Evolutionary conservation across 495 filamentous ascomycete genomes (phyloP).

Genomic region (Mycothermus thermophilus): DNA sequence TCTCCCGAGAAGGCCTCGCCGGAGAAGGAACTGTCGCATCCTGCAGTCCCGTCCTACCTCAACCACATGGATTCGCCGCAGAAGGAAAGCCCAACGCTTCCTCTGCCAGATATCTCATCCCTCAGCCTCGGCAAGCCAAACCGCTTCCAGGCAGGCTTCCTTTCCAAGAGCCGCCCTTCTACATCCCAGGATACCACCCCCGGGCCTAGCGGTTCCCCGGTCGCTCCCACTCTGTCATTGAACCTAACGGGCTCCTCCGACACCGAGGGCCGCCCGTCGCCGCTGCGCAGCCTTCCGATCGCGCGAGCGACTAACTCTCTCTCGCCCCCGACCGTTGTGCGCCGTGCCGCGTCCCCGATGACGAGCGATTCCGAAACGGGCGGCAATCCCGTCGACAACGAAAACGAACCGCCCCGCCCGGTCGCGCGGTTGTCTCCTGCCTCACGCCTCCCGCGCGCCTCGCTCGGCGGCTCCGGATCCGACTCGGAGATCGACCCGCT

Average conservation of each 20-base stretch:
- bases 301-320: conserved; percentile 28
- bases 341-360: no score
- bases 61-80: conserved; percentile 29
- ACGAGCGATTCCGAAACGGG: conserved; percentile 14
- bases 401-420: conserved; percentile 9
- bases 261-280: conserved; percentile 50
- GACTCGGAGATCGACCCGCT: conserved; percentile 35
- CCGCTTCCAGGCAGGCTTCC: conserved; percentile 82
- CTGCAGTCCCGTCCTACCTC: conserved; percentile 27
- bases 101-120: conserved; percentile 29
- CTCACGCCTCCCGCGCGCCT: conserved; percentile 4
- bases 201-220: conserved; percentile 44
- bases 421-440: conserved; percentile 5
- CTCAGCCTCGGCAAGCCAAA: conserved; percentile 45
- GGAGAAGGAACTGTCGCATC: conserved; percentile 15
- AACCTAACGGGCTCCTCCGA: conserved; percentile 48
- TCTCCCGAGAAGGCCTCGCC: conserved; percentile 34
- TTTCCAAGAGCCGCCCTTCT: conserved; percentile 46
- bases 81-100: conserved; percentile 46
- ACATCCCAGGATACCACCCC: background rate
- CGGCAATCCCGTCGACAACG: conserved; percentile 19
- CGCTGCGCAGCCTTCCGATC: conserved; percentile 29
- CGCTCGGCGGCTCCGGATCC: conserved; percentile 17
- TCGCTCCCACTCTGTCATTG: conserved; percentile 48
- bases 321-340: no score